These are phyloP conservation scores for Hyphopichia homilentoma DNA, from an alignment of 805 yeast genomes.

Conservation along the genomic window DNA sequence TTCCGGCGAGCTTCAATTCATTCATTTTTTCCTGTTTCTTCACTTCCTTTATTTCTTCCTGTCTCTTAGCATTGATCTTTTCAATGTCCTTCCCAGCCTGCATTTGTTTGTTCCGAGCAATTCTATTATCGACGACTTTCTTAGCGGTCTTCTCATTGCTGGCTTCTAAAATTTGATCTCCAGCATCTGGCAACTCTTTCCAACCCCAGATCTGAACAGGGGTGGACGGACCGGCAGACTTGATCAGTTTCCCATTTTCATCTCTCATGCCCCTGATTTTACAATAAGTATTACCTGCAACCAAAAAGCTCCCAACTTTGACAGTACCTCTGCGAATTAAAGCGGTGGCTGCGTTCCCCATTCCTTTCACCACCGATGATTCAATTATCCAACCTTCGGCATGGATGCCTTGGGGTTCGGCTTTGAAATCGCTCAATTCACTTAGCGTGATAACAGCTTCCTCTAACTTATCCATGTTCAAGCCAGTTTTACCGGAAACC, in stretches of 20 bases:
- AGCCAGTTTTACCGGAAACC: conserved; percentile 86
- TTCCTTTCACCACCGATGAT: conserved; percentile 73
- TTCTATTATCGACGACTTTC: conserved; percentile 64
- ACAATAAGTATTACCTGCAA: conserved; percentile 86
- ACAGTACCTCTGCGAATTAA: conserved; percentile 77
- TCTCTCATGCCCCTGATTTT: conserved; percentile 76
- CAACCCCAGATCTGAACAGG: conserved; percentile 93
- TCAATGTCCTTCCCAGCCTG: conserved; percentile 65
- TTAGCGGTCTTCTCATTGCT: conserved; percentile 71
- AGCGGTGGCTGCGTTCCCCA: conserved; percentile 84
- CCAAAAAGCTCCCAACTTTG: conserved; percentile 65
- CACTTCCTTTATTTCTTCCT: conserved; percentile 49
- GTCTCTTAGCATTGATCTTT: conserved; percentile 63
- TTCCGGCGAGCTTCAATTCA: conserved; percentile 59
- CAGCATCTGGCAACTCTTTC: conserved; percentile 90
- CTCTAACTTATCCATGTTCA: conserved; percentile 85
- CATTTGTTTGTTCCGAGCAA: conserved; percentile 46
- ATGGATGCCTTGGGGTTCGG: conserved; percentile 48
- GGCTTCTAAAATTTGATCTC: conserved; percentile 79
- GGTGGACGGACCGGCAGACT: conserved; percentile 75
- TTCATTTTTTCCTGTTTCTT: conserved; percentile 51
- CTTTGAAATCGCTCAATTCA: conserved; percentile 75
- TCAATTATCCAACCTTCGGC: conserved; percentile 90
- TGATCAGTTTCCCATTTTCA: conserved; percentile 62
- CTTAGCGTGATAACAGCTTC: conserved; percentile 84